A percentile compares a stretch with the other conserved stretches of the same genome.
phyloP scores from a whole-genome alignment of 768 basidiomycete genomes.

The Hypholoma sublateritium region DNA sequence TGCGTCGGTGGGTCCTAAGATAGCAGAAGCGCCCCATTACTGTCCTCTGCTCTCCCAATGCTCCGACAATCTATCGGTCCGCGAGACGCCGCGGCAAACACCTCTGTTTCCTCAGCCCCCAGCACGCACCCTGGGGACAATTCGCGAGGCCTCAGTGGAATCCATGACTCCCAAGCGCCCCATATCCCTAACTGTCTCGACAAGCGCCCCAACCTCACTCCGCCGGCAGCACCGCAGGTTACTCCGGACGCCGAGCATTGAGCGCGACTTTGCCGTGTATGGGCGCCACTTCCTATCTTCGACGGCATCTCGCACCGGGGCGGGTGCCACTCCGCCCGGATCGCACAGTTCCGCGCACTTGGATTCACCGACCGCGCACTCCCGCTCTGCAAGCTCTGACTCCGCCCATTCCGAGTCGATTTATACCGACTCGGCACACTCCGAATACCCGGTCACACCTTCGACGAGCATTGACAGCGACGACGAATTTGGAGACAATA shows the following conservation, averaged over 20 bases:
- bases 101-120: conserved; percentile 18
- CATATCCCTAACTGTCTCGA: conserved; percentile 13
- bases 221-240: conserved; percentile 28
- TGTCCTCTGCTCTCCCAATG: conserved; percentile 19
- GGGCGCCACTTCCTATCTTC: conserved; percentile 17
- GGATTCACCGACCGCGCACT: not conserved
- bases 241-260: conserved; percentile 36
- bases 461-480: conserved; percentile 21
- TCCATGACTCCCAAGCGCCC: conserved; percentile 15
- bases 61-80: conserved; percentile 18
- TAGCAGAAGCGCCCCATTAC: conserved; percentile 15
- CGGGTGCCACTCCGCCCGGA: not conserved
- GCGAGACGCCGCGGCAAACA: conserved; percentile 15
- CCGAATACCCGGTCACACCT: conserved; percentile 20
- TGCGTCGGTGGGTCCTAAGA: conserved; percentile 2
- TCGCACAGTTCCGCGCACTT: not conserved
- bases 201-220: conserved; percentile 20
- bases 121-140: conserved; percentile 18
- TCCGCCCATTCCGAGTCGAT: conserved; percentile 14
- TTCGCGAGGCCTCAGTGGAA: conserved; percentile 26
- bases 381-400: conserved; percentile 14
- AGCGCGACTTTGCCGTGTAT: conserved; percentile 30
- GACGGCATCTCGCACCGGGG: conserved; percentile 11
- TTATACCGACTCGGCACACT: conserved; percentile 12
- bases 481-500: conserved; percentile 9